These are phyloP conservation scores for Somion occarium DNA, from an alignment of 1,284 basidiomycete species.

Conservation along the genomic window DNA sequence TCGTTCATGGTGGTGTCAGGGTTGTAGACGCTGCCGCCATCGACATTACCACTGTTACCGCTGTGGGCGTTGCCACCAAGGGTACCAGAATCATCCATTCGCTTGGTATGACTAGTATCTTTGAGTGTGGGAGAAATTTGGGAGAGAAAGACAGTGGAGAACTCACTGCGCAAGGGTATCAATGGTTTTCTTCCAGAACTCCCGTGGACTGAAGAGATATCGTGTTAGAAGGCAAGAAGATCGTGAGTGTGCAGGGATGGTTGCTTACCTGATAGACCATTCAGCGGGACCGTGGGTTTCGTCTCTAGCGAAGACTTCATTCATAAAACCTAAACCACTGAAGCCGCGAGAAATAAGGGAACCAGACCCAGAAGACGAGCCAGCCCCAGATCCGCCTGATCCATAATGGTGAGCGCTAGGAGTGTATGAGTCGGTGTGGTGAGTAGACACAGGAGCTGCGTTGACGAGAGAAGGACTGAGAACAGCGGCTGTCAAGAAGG, in stretches of 20 bases:
- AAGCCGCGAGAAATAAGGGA: neutral
- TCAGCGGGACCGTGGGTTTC: no score
- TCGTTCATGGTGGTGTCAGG: constrained; percentile 16
- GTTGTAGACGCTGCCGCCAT: constrained; percentile 23
- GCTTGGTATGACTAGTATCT: constrained; percentile 13
- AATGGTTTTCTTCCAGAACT: constrained; percentile 14
- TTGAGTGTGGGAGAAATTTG: no score
- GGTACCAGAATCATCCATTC: constrained; percentile 21
- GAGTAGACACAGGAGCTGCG: constrained; percentile 15
- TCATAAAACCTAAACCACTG: constrained; percentile 10
- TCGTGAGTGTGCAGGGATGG: neutral
- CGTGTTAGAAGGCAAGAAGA: neutral
- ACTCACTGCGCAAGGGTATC: constrained; percentile 9
- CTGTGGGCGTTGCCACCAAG: constrained; percentile 26
- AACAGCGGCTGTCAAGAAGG: constrained; percentile 21
- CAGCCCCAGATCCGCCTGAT: neutral
- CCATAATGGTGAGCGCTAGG: neutral
- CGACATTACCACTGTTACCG: constrained; percentile 22
- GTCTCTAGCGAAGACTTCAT: constrained; percentile 12
- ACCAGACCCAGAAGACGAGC: no score
- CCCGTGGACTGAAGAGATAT: constrained; percentile 10
- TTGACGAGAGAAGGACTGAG: constrained; percentile 19
- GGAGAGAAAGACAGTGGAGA: neutral
- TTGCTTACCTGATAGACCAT: neutral
- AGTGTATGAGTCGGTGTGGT: neutral